A percentile compares a stretch with the other conserved stretches of the same genome.
Conservation (phyloP, 2,329 filamentous ascomycete species). For the Zasmidium cellare region DNA sequence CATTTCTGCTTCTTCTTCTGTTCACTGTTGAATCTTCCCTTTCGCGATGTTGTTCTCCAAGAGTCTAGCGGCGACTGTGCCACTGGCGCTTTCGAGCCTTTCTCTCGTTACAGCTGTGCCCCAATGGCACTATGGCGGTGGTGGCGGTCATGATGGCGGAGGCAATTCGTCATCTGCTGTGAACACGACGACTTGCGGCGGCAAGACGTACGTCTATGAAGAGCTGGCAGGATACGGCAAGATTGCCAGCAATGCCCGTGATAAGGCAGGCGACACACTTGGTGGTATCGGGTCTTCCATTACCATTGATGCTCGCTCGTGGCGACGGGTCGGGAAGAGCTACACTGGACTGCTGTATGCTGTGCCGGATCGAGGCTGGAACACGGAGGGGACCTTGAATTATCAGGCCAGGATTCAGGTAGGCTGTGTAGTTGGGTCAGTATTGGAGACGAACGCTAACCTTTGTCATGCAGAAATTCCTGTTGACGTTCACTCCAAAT, state of each 20-base stretch:
- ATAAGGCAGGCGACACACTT: constrained; percentile 70
- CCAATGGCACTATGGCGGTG: neutral
- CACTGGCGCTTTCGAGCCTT: constrained; percentile 1
- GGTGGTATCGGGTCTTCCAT: constrained; percentile 67
- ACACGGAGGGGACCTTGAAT: constrained; percentile 69
- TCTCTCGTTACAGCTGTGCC: constrained; percentile 1
- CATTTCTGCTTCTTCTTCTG: neutral
- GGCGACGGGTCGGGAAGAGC: constrained; percentile 53
- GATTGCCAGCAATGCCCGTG: constrained; percentile 57
- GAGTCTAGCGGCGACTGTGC: constrained; percentile 6
- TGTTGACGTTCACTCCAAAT: constrained; percentile 58
- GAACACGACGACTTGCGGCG: constrained; percentile 58
- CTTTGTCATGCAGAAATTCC: constrained; percentile 63
- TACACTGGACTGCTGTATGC: constrained; percentile 65
- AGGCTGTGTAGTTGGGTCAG: too few relatives aligned
- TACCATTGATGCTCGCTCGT: constrained; percentile 60
- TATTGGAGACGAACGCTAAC: too few relatives aligned
- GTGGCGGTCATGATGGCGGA: neutral
- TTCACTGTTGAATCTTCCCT: neutral
- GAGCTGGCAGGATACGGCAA: constrained; percentile 67
- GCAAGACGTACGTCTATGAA: constrained; percentile 64
- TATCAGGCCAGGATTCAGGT: constrained; percentile 65
- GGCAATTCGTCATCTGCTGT: constrained; percentile 36
- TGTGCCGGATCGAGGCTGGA: constrained; percentile 65
- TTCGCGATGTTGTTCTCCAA: constrained; percentile 6